A percentile compares a stretch with the other conserved stretches of the same genome.
Evolutionary conservation across 1,139 yeast genomes (phyloP).

Genomic region (Nakaseomyces sp.): DNA sequence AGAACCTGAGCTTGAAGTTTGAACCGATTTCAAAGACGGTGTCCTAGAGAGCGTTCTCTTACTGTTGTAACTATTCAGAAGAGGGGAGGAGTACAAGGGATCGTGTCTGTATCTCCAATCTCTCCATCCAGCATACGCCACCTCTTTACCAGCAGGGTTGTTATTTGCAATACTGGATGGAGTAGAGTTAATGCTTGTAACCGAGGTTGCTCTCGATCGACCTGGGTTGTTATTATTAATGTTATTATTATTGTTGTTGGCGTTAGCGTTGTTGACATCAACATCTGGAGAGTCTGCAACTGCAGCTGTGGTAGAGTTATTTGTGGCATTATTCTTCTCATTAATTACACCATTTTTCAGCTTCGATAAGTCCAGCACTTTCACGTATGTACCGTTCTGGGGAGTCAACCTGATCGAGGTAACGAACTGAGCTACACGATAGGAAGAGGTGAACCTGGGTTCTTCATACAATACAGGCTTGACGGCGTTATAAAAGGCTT

Average conservation of each 20-base stretch:
- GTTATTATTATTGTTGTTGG: too few species aligned
- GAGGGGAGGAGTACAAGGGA: slow-evolving; percentile 46
- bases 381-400: slow-evolving; percentile 48
- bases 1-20: slow-evolving; percentile 12
- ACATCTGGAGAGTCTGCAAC: slow-evolving; percentile 3
- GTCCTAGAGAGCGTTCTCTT: slow-evolving; percentile 19
- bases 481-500: slow-evolving; percentile 42
- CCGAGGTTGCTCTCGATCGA: slow-evolving; percentile 9
- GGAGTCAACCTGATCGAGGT: slow-evolving; percentile 50
- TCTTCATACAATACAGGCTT: slow-evolving; percentile 46
- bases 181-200: background rate
- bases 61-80: slow-evolving; percentile 30
- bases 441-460: slow-evolving; percentile 57
- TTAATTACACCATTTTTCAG: slow-evolving; percentile 38
- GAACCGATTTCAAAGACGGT: slow-evolving; percentile 18
- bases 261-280: background rate
- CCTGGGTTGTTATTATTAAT: too few species aligned
- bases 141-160: slow-evolving; percentile 14
- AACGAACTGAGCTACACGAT: slow-evolving; percentile 69
- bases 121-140: slow-evolving; percentile 67
- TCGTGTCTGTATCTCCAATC: slow-evolving; percentile 76
- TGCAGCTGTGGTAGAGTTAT: background rate
- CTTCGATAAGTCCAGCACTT: slow-evolving; percentile 48
- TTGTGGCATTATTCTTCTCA: background rate
- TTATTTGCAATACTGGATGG: slow-evolving; percentile 12